Conservation (phyloP, 179 eudicot species). For the Corrigiola litoralis region DNA sequence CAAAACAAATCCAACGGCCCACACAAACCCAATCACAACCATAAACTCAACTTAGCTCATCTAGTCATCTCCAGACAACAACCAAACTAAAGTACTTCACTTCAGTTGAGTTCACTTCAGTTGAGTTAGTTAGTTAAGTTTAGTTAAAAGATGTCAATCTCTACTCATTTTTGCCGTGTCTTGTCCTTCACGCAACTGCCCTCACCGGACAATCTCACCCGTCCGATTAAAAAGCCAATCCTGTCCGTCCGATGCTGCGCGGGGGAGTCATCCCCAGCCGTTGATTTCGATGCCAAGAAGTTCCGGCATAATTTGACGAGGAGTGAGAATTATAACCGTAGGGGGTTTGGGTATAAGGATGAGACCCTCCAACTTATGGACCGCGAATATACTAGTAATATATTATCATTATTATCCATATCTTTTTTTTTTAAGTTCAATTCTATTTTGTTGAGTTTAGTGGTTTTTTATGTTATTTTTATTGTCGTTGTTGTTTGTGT, state of each 20-base stretch:
- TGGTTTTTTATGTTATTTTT: neutral
- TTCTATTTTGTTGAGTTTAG: neutral
- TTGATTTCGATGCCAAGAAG: conserved; percentile 67
- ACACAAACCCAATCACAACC: too few species aligned
- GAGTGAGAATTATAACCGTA: conserved; percentile 78
- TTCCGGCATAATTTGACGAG: conserved; percentile 83
- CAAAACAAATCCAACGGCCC: too few species aligned
- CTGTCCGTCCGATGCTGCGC: conserved; percentile 54
- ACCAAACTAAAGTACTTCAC: too few species aligned
- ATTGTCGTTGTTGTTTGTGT: neutral
- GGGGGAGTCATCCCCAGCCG: conserved; percentile 35
- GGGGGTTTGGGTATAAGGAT: conserved; percentile 77
- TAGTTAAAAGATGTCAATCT: conserved; percentile 64
- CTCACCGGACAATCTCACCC: conserved; percentile 32
- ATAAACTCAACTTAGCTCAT: too few species aligned
- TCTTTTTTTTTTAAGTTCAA: neutral
- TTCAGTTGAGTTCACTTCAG: too few species aligned
- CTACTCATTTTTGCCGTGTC: conserved; percentile 45
- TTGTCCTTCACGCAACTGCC: conserved; percentile 34
- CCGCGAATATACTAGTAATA: conserved; percentile 78
- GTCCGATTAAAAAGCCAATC: conserved; percentile 20
- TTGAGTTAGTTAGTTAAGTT: too few species aligned
- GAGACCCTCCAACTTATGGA: conserved; percentile 82
- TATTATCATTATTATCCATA: neutral
- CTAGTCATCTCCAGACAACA: too few species aligned